A percentile compares a stretch with the other conserved stretches of the same genome.
Conservation (phyloP, 208 protist species). For the Leishmania lainsoni region DNA sequence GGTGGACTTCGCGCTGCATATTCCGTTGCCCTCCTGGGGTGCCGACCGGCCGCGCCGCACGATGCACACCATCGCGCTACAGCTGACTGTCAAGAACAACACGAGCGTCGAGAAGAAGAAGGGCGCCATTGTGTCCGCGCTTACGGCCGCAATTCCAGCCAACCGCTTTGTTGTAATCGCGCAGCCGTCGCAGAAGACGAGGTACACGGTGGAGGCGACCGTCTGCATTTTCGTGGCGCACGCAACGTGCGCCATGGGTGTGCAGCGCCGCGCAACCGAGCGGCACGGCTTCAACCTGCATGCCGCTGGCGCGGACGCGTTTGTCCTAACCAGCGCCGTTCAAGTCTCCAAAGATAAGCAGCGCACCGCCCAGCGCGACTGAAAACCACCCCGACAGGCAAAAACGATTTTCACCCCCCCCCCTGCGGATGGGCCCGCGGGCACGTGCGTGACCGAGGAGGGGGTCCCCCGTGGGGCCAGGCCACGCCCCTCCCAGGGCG, state of each 20-base stretch:
- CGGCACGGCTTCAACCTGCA: slow-evolving; percentile 73
- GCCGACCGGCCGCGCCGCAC: slow-evolving; percentile 13
- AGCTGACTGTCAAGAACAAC: slow-evolving; percentile 87
- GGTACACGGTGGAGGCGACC: slow-evolving; percentile 33
- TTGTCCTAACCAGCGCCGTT: slow-evolving; percentile 58
- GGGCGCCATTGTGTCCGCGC: slow-evolving; percentile 36
- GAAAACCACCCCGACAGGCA: not conserved
- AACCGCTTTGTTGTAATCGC: slow-evolving; percentile 82
- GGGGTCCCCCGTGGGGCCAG: no score
- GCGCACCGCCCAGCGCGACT: not conserved
- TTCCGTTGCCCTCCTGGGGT: slow-evolving; percentile 23
- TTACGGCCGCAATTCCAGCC: slow-evolving; percentile 60
- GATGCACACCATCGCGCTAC: slow-evolving; percentile 56
- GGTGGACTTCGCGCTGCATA: slow-evolving; percentile 25
- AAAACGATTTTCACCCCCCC: not conserved
- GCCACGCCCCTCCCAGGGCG: not conserved
- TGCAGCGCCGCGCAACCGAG: slow-evolving; percentile 54
- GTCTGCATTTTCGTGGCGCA: slow-evolving; percentile 68
- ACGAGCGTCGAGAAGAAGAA: slow-evolving; percentile 76
- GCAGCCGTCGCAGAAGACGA: slow-evolving; percentile 28
- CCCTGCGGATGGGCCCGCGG: not conserved
- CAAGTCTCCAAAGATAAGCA: slow-evolving; percentile 4
- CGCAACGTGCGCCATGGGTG: slow-evolving; percentile 78
- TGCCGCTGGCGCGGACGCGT: slow-evolving; percentile 51
- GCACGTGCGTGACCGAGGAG: not conserved